Percentiles rank a stretch among this genome's conserved stretches.
These are phyloP conservation scores for Mucor lusitanicus DNA, from an alignment of 371 early-diverging fungal genomes.

Conservation along the genomic window DNA sequence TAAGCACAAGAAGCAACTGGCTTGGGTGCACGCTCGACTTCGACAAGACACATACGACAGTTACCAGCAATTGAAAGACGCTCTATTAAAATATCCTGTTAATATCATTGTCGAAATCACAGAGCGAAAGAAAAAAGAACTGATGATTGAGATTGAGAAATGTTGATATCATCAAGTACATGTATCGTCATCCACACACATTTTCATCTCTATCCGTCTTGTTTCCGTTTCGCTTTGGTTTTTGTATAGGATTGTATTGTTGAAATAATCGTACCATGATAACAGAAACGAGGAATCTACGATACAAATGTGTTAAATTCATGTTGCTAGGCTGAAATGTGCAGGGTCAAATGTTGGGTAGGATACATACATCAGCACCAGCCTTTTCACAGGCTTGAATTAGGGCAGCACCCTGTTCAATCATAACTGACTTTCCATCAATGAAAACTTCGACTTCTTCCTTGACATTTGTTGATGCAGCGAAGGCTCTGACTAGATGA, in stretches of 20 bases:
- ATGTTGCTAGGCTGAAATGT: not conserved
- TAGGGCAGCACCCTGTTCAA: conserved; percentile 91
- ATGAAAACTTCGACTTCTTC: conserved; percentile 86
- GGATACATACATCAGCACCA: conserved; percentile 66
- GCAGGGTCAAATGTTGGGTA: not conserved
- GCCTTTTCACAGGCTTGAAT: conserved; percentile 97
- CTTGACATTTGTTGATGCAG: conserved; percentile 52
- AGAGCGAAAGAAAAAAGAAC: not conserved
- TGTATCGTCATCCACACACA: not conserved
- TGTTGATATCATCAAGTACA: not conserved
- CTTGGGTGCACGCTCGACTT: conserved; percentile 94
- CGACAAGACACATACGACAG: conserved; percentile 99
- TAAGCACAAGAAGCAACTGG: conserved; percentile 97
- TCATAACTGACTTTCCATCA: conserved; percentile 88
- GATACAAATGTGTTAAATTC: not conserved
- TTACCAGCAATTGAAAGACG: conserved; percentile 96
- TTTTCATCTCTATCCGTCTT: not conserved
- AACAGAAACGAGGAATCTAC: conserved; percentile 95
- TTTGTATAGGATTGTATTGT: not conserved
- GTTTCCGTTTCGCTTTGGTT: not conserved
- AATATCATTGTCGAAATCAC: not conserved
- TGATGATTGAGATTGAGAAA: not conserved
- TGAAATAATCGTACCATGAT: conserved; percentile 70
- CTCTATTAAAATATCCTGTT: conserved; percentile 36
- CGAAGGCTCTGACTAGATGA: conserved; percentile 53